Evolutionary conservation across 1,284 basidiomycete genomes (phyloP).

Genomic region (Flammula alnicola): DNA sequence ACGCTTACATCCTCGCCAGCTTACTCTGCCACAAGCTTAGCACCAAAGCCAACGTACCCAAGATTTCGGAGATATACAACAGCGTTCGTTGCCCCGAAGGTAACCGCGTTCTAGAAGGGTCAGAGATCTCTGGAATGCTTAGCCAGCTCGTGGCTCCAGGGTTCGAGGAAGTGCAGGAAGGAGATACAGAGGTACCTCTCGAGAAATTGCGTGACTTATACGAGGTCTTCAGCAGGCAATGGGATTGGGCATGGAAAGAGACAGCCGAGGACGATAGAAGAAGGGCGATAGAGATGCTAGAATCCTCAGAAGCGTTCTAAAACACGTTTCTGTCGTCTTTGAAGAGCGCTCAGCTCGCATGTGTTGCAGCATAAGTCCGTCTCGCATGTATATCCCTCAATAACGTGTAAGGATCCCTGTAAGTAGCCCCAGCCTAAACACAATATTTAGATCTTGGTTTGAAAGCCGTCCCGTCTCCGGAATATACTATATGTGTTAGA

Average conservation of each 20-base stretch:
- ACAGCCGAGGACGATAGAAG: neutral
- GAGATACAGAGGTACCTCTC: neutral
- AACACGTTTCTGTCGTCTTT: too few species aligned
- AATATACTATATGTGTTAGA: too few species aligned
- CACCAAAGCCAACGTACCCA: neutral
- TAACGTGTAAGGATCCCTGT: too few species aligned
- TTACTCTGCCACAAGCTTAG: neutral
- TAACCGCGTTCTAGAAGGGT: neutral
- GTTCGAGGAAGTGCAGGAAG: neutral
- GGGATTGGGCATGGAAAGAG: neutral
- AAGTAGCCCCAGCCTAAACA: too few species aligned
- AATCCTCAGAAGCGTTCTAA: too few species aligned
- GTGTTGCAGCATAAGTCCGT: too few species aligned
- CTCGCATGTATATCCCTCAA: too few species aligned
- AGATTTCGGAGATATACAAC: neutral
- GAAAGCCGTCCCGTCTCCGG: too few species aligned
- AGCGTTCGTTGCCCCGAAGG: neutral
- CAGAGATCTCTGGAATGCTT: neutral
- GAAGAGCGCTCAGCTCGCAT: too few species aligned
- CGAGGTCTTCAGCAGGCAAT: neutral
- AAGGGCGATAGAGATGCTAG: neutral
- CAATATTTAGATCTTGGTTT: too few species aligned
- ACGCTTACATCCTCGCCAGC: constrained; percentile 1
- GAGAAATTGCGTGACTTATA: neutral
- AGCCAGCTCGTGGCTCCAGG: neutral